phyloP scores from a whole-genome alignment of 352 stramenopile genomes.

The Albugo candida region DNA sequence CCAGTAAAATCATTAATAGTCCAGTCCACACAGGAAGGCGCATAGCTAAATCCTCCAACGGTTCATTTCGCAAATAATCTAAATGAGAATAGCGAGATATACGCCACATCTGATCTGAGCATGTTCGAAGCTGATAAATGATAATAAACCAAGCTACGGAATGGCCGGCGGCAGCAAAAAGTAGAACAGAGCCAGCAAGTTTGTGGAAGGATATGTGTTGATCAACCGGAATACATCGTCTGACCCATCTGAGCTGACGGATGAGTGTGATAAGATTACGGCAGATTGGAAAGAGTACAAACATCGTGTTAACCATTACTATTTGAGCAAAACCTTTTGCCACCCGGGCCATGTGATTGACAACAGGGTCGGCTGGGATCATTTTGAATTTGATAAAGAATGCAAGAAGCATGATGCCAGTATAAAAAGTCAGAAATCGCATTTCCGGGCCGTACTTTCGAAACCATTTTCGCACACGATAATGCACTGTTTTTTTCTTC shows the following conservation, averaged over 20 bases:
- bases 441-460: slow-evolving; percentile 29
- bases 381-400: slow-evolving; percentile 25
- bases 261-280: slow-evolving; percentile 38
- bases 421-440: slow-evolving; percentile 26
- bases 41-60: slow-evolving; percentile 17
- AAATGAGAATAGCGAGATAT: slow-evolving; percentile 23
- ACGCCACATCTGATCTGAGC: slow-evolving; percentile 17
- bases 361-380: slow-evolving; percentile 22
- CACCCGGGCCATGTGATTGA: slow-evolving; percentile 28
- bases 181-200: slow-evolving; percentile 47
- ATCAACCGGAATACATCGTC: slow-evolving; percentile 34
- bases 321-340: slow-evolving; percentile 54
- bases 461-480: slow-evolving; percentile 16
- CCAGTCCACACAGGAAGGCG: slow-evolving; percentile 46
- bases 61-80: slow-evolving; percentile 29
- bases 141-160: slow-evolving; percentile 22
- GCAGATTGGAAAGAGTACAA: slow-evolving; percentile 56
- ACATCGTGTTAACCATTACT: slow-evolving; percentile 51
- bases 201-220: slow-evolving; percentile 54
- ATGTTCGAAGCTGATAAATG: slow-evolving; percentile 26
- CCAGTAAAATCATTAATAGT: slow-evolving; percentile 33
- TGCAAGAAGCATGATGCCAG: slow-evolving; percentile 17
- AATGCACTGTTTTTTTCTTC: slow-evolving; percentile 7
- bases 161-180: slow-evolving; percentile 34
- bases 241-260: slow-evolving; percentile 26